Evolutionary conservation across 2,329 filamentous ascomycete genomes (phyloP), one percentile per base, ranked within the genome.

Genomic region (Paraphaeosphaeria sporulosa): DNA sequence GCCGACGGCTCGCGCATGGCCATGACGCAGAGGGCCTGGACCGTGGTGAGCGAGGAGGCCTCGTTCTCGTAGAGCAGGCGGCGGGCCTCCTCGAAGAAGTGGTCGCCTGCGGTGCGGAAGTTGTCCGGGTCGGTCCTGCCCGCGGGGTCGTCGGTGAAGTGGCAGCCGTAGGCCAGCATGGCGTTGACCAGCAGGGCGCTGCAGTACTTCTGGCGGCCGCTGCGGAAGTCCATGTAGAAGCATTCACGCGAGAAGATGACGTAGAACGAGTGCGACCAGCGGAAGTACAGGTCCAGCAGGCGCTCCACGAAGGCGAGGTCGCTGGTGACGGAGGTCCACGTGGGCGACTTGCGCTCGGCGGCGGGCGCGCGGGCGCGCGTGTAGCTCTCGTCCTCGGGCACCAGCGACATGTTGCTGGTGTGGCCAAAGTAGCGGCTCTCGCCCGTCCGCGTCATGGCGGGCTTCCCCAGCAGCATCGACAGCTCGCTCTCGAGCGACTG

Each of bases 11-110:
- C 90, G 44, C 90, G 82, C 64, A 92, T 87, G 6, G 89, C 89
- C 89, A 94, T 91, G 67, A 93, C 86, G 6, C 89, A 89, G 19
- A 93, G 79, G 1, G 90, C 90, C 78, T 93, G 90, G 47, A 91
- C 88, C 4, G 89, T 92, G 2, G 90, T 91, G 32, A 93, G 77
- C 7, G 76, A 85, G 62, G 90, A 86, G 55, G 87, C 85, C 60
- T 90, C 80, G 42, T 78, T 74, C 57, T 85, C 79, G 58, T 85
- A 80, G 32, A 91, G 82, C 0, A 92, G 79, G 10, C 87, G 81
- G 61, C 85, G 83, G 8, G 87, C 85, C 73, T 93, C 90, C 55
- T 86, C 86, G 75, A 92, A 93, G 76, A 92, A 93, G 71, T 91
- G 86, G 63, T 92, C 88, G 4, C 90, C 90, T 0, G 89, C 88